These are phyloP conservation scores for Hsuehochloa calcarea DNA, from an alignment of 176 grass and related monocot genomes.

Conservation along the genomic window DNA sequence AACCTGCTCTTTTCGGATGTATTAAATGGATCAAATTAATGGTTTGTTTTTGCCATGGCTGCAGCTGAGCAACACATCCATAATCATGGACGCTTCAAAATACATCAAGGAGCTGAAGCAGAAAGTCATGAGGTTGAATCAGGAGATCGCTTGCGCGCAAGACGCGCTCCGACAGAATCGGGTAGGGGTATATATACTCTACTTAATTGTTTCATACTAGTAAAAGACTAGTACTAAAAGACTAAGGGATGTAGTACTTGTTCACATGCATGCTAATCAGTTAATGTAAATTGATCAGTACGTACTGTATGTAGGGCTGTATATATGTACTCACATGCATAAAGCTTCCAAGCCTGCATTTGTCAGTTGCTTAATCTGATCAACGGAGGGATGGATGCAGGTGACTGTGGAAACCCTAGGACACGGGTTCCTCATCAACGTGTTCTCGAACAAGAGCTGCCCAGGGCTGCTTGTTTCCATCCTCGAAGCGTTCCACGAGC, in stretches of 20 bases:
- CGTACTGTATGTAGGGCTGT: background rate
- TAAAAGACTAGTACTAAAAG: background rate
- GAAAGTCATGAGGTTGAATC: conserved; percentile 85
- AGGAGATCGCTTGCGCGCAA: conserved; percentile 70
- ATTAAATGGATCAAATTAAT: background rate
- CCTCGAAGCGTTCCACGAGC: conserved; percentile 79
- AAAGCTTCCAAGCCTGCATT: background rate
- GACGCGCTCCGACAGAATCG: conserved; percentile 36
- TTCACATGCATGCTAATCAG: background rate
- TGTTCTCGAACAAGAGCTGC: conserved; percentile 73
- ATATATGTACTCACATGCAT: background rate
- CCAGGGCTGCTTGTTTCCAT: conserved; percentile 83
- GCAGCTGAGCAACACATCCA: conserved; percentile 78
- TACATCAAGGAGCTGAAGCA: conserved; percentile 98
- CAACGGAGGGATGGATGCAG: conserved; percentile 25
- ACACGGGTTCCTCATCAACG: conserved; percentile 84
- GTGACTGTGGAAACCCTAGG: conserved; percentile 88
- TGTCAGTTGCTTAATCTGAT: conserved; percentile 22
- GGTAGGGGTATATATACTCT: background rate
- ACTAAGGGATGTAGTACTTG: background rate
- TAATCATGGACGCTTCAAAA: conserved; percentile 86
- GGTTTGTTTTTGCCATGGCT: background rate
- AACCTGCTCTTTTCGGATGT: background rate
- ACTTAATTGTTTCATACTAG: background rate
- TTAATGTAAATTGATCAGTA: background rate